Conservation (phyloP, 345 rosid species). For the Aurinia saxatilis region DNA sequence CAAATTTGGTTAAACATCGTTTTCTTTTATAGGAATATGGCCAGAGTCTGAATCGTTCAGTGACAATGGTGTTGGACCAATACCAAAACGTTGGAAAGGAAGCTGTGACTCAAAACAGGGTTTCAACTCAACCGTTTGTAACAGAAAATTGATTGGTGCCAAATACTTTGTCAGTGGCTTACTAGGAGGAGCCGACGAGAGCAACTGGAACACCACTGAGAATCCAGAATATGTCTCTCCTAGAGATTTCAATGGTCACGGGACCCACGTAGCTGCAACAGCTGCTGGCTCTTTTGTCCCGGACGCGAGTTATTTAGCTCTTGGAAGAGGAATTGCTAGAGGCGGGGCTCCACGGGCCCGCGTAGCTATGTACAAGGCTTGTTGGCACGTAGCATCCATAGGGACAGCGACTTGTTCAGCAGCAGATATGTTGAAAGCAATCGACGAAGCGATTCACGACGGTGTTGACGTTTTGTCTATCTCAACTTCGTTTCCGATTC, state of each 20-base stretch:
- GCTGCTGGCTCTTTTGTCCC: slow-evolving; percentile 42
- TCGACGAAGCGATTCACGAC: slow-evolving; percentile 49
- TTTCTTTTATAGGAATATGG: slow-evolving; percentile 32
- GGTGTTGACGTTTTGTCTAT: slow-evolving; percentile 34
- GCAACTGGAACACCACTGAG: slow-evolving; percentile 28
- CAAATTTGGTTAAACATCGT: neutral
- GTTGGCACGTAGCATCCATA: slow-evolving; percentile 34
- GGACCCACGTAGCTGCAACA: slow-evolving; percentile 52
- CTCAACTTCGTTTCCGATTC: slow-evolving; percentile 14
- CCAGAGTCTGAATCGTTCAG: slow-evolving; percentile 42
- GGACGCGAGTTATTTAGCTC: slow-evolving; percentile 34
- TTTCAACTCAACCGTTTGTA: slow-evolving; percentile 32
- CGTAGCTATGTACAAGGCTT: slow-evolving; percentile 47
- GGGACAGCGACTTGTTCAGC: slow-evolving; percentile 32
- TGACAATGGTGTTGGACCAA: slow-evolving; percentile 40
- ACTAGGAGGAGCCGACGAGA: slow-evolving; percentile 27
- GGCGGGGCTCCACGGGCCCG: slow-evolving; percentile 52
- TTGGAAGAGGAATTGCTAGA: slow-evolving; percentile 36
- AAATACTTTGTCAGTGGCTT: slow-evolving; percentile 35
- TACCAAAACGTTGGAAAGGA: slow-evolving; percentile 52
- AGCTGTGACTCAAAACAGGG: slow-evolving; percentile 31
- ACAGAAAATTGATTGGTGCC: slow-evolving; percentile 50
- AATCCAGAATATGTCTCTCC: slow-evolving; percentile 39
- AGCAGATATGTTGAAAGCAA: slow-evolving; percentile 46
- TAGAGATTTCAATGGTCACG: slow-evolving; percentile 52